A percentile compares a stretch with the other conserved stretches of the same genome.
phyloP scores from a whole-genome alignment of 192 early-diverging fungal genomes.

The Backusella sp. region DNA sequence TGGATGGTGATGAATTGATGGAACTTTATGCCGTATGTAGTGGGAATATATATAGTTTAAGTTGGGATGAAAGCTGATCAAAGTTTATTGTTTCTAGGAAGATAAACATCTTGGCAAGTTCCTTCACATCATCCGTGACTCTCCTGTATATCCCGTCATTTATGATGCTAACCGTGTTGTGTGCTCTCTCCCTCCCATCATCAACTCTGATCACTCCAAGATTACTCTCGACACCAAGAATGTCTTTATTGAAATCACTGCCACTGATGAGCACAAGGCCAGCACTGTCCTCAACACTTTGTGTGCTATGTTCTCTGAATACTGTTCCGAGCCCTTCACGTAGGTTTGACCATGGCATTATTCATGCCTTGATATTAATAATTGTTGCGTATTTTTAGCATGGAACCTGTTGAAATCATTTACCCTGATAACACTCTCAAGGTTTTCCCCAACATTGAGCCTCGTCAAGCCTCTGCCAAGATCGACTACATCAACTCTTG shows the following conservation, averaged over 20 bases:
- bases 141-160: constrained; percentile 89
- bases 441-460: constrained; percentile 73
- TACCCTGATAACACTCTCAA: constrained; percentile 74
- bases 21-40: constrained; percentile 73
- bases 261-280: constrained; percentile 94
- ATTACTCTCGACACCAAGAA: constrained; percentile 93
- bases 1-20: constrained; percentile 90
- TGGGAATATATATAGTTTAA: constrained; percentile 8
- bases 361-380: not conserved
- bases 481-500: constrained; percentile 87
- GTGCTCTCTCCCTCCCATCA: constrained; percentile 96
- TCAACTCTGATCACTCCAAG: constrained; percentile 98
- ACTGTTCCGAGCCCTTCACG: constrained; percentile 90
- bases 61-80: not conserved
- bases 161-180: constrained; percentile 83
- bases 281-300: constrained; percentile 92
- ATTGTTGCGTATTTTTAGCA: constrained; percentile 38
- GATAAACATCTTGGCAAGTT: constrained; percentile 88
- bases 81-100: constrained; percentile 20
- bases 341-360: constrained; percentile 44
- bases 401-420: constrained; percentile 90
- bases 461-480: constrained; percentile 68
- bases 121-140: constrained; percentile 90
- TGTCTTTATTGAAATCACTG: constrained; percentile 97
- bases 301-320: constrained; percentile 93